Base-by-base conservation (phyloP, 23 red algal genomes). In the Pyropia yezoensis region DNA sequence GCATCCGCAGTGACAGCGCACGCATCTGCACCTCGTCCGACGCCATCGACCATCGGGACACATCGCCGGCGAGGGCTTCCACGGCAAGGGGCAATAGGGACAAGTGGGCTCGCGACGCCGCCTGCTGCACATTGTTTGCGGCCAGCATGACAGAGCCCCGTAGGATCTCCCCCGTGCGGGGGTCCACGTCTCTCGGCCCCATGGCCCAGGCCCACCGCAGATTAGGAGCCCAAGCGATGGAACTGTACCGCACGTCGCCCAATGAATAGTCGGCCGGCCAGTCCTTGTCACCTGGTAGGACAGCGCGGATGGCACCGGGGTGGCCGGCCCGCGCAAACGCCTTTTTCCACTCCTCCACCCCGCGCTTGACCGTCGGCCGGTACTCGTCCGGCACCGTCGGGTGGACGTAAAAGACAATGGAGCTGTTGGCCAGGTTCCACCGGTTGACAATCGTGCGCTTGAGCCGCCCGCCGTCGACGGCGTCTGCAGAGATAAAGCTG, bases 151-250 rank as follows among this genome's bases (percentile, higher is more conserved):
- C 65, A 57, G 47, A 50, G 8, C 59, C 33, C 19, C 47, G 2
- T 11, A 77, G 2, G 34, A 77, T 64, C 45, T 77, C 73, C 11
- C 73, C 73, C 18, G 73, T 66, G 16, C 73, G 73, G 12, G 73
- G 73, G 65, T 77, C 73, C 21, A 7, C 21, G 1, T 57, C 29
- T 24, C 6, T 25, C 7, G 73, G 73, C 17, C 73, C 73, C 24
- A 66, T 9, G 23, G 73, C 60, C 17, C 49, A 77, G 2, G 50
- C 17, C 0, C 0, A 11, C 0, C 29, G 0, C 21, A 65, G 18
- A 7, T 30, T 52, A 0, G 73, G 73, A 11, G 73, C 39, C 73
- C 73, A 77, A 0, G 56, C 33, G 21, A 77, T 77, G 3, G 30
- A 33, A 33, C 6, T 77, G 73, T 52, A 77, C 18, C 49, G 21